Percentiles rank a stretch among this genome's conserved stretches.
Conservation (phyloP, 2,329 filamentous ascomycete species). For the Pseudohalonectria lignicola region DNA sequence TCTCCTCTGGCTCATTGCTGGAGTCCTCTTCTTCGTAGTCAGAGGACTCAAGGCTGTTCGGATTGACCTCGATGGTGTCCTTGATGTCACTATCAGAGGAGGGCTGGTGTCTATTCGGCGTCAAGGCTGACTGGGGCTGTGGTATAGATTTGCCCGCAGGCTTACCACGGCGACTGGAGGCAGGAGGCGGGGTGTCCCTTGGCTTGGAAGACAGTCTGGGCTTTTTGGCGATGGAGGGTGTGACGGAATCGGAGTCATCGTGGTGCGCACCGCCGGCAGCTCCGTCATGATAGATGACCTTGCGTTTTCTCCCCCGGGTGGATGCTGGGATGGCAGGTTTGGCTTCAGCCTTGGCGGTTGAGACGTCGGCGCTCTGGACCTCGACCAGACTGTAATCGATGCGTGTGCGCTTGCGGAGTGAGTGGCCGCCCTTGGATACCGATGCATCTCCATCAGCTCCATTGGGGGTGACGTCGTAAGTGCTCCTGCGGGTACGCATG, state of each 20-base stretch:
- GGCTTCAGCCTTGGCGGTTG: slow-evolving; percentile 12
- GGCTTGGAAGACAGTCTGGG: slow-evolving; percentile 16
- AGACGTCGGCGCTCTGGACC: slow-evolving; percentile 27
- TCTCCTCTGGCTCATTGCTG: too few relatives aligned
- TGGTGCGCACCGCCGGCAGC: too few relatives aligned
- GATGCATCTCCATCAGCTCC: slow-evolving; percentile 31
- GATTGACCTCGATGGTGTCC: slow-evolving; percentile 48
- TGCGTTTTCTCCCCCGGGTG: slow-evolving; percentile 23
- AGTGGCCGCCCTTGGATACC: slow-evolving; percentile 45
- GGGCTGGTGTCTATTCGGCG: too few relatives aligned
- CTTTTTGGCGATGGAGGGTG: slow-evolving; percentile 18
- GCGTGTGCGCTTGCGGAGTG: slow-evolving; percentile 42
- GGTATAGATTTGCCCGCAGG: too few relatives aligned
- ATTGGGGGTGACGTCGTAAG: slow-evolving; percentile 15
- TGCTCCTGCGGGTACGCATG: slow-evolving; percentile 24
- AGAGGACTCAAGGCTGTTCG: too few relatives aligned
- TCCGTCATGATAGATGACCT: slow-evolving; percentile 5
- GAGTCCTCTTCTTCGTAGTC: too few relatives aligned
- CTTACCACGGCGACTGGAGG: too few relatives aligned
- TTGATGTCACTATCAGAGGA: slow-evolving; percentile 34
- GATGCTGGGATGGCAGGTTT: slow-evolving; percentile 14
- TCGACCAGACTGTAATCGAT: slow-evolving; percentile 47
- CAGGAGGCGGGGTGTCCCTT: slow-evolving; percentile 11
- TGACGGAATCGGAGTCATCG: slow-evolving; percentile 22
- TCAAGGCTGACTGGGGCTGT: too few relatives aligned